Conservation (phyloP, 116 monocot genomes). For the Trichopus zeylanicus region DNA sequence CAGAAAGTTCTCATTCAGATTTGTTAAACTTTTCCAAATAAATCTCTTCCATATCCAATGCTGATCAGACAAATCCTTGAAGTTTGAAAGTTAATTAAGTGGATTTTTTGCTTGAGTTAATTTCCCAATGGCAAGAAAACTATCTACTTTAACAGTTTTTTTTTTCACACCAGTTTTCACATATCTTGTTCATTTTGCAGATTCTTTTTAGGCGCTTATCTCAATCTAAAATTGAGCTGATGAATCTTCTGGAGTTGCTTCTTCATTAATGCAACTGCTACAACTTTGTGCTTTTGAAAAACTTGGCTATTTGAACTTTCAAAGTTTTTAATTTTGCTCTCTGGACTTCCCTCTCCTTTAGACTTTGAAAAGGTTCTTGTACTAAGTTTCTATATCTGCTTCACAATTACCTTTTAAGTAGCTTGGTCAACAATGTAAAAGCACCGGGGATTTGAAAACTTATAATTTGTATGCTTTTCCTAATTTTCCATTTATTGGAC, state of each 20-base stretch:
- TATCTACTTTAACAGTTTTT: neutral
- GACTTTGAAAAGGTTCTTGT: constrained; percentile 9
- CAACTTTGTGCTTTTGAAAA: constrained; percentile 27
- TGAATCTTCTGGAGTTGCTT: constrained; percentile 48
- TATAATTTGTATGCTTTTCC: too few relatives aligned
- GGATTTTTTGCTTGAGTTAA: neutral
- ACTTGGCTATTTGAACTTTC: constrained; percentile 3
- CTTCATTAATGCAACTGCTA: constrained; percentile 24
- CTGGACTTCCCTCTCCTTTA: constrained; percentile 3
- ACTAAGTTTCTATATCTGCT: constrained; percentile 13
- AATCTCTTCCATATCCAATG: too few relatives aligned
- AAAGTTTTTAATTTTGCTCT: neutral
- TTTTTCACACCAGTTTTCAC: constrained; percentile 9
- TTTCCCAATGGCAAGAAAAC: neutral
- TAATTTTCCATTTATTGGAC: too few relatives aligned
- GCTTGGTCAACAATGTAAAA: neutral
- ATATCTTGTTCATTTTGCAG: constrained; percentile 49
- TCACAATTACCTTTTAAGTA: neutral
- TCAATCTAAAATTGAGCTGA: constrained; percentile 30
- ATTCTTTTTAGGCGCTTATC: constrained; percentile 34
- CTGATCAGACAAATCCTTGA: too few relatives aligned
- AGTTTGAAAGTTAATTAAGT: too few relatives aligned
- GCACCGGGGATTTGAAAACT: neutral
- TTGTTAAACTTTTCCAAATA: too few relatives aligned
- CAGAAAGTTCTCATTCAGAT: too few relatives aligned